Base-by-base conservation (phyloP, 192 early-diverging fungal genomes). In the Gonapodya prolifera region DNA sequence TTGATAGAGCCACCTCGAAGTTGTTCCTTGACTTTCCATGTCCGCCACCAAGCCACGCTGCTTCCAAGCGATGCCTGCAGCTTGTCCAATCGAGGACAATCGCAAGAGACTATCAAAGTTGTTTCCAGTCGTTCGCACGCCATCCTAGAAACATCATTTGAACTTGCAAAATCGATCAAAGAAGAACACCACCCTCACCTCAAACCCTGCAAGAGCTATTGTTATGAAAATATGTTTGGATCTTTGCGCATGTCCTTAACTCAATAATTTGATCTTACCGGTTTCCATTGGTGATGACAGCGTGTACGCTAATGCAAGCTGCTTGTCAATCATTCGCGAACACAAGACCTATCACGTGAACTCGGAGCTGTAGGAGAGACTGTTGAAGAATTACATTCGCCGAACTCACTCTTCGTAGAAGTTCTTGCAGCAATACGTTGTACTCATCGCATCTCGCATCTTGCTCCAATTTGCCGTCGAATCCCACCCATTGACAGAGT, bases 1-100 rank as follows among this genome's bases (percentile, higher is more conserved):
- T 77, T 92, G 90, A 35, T 88, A 84, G 81, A 85, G 87, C 92
- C 92, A 93, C 33, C 84, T 79, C 2, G 91, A 86, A n/a, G 90
- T 85, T 0, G 84, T 84, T 0, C 87, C 88, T 18, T 90, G 80
- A 0, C 86, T 75, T 69, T 84, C 79, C 77, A 91, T 91, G 35
- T 82, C 82, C 33, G 89, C 86, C 69, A 87, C 86, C 36, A 92
- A 84, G 1, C 82, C 81, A 16, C 87, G 86, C 81, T 92, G 90
- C 70, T 88, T 85, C 92, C 92, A 93, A 1, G 87, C 83, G 1
- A 82, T 76, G 69, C 85, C 88, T 61, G 85, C 87, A 0, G 84
- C 81, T 18, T 83, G 78, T 28, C 92, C 92, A 76, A 93, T 82
- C 1, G 81, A 78, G 0, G 89, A 89, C 75, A 90, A 83, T 33